A percentile compares a stretch with the other conserved stretches of the same genome.
phyloP scores from a whole-genome alignment of 1,284 basidiomycete species.

The Vanrija humicola region DNA sequence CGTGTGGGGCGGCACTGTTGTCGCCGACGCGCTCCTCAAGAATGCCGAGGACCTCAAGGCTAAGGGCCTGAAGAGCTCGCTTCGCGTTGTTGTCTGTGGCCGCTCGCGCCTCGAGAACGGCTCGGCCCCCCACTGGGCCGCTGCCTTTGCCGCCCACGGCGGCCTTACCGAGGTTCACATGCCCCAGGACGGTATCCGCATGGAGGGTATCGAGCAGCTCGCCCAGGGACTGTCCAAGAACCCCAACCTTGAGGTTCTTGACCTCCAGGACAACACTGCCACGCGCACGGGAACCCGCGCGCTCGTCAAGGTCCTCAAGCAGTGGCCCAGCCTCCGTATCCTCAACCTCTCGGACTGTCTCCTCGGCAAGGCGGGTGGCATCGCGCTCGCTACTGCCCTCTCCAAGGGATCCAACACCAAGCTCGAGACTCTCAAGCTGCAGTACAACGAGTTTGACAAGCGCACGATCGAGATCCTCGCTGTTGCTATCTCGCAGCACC shows the following conservation, averaged over 20 bases:
- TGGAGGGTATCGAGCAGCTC: constrained; percentile 83
- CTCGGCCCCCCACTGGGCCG: constrained; percentile 75
- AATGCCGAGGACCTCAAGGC: constrained; percentile 68
- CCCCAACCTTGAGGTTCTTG: constrained; percentile 67
- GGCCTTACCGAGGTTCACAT: constrained; percentile 76
- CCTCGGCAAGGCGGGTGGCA: constrained; percentile 61
- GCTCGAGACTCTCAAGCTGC: constrained; percentile 71
- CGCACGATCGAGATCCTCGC: constrained; percentile 66
- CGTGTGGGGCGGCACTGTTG: constrained; percentile 78
- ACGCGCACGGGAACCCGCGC: constrained; percentile 68
- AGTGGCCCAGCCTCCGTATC: constrained; percentile 67
- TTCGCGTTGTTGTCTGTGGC: constrained; percentile 84
- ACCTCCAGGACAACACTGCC: constrained; percentile 95
- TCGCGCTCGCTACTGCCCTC: constrained; percentile 62
- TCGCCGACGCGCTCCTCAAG: constrained; percentile 77
- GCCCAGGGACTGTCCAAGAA: constrained; percentile 71
- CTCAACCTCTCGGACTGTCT: constrained; percentile 93
- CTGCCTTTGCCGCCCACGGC: constrained; percentile 80
- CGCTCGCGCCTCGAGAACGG: constrained; percentile 93
- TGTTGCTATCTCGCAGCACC: constrained; percentile 60
- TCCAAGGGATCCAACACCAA: constrained; percentile 63
- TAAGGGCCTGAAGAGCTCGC: constrained; percentile 63
- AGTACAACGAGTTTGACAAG: constrained; percentile 84
- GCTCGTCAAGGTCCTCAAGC: constrained; percentile 66
- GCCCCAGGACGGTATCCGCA: constrained; percentile 96